phyloP scores from a whole-genome alignment of 768 basidiomycete genomes.

The Lentinula sp. region DNA sequence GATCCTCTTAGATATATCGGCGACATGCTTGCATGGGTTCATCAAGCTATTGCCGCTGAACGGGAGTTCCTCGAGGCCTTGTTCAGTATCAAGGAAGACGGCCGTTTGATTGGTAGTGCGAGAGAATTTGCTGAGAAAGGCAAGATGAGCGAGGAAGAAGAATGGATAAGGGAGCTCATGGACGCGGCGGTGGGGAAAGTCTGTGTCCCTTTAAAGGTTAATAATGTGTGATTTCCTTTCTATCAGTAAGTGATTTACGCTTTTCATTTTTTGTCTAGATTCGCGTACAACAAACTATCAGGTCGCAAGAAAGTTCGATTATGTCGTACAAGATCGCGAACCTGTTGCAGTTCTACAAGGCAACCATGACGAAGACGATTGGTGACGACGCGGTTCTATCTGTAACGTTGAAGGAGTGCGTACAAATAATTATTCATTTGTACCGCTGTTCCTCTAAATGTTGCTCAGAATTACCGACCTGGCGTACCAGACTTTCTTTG shows the following conservation, averaged over 20 bases:
- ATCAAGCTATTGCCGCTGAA: conserved; percentile 93
- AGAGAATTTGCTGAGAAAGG: conserved; percentile 37
- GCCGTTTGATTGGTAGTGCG: conserved; percentile 73
- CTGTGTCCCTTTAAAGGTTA: conserved; percentile 83
- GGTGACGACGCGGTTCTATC: conserved; percentile 79
- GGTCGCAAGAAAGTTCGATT: conserved; percentile 90
- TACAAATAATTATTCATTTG: no score
- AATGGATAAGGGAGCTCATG: conserved; percentile 75
- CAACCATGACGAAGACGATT: conserved; percentile 91
- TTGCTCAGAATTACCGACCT: conserved; percentile 64
- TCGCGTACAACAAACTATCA: conserved; percentile 89
- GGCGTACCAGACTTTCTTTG: conserved; percentile 82
- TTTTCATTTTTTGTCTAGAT: conserved; percentile 36
- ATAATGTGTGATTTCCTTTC: not conserved
- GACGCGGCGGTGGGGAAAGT: conserved; percentile 79
- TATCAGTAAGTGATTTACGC: not conserved
- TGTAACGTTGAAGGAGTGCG: conserved; percentile 70
- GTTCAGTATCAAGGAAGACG: conserved; percentile 63
- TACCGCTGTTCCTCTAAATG: no score
- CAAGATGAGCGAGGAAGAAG: conserved; percentile 60
- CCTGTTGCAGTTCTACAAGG: conserved; percentile 88
- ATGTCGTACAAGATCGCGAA: conserved; percentile 91
- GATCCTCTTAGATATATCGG: conserved; percentile 96
- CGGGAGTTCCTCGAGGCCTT: conserved; percentile 88
- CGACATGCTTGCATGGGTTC: conserved; percentile 98